These are phyloP conservation scores for Ganoderma meredithae DNA, from an alignment of 1,284 basidiomycete species.

Conservation along the genomic window DNA sequence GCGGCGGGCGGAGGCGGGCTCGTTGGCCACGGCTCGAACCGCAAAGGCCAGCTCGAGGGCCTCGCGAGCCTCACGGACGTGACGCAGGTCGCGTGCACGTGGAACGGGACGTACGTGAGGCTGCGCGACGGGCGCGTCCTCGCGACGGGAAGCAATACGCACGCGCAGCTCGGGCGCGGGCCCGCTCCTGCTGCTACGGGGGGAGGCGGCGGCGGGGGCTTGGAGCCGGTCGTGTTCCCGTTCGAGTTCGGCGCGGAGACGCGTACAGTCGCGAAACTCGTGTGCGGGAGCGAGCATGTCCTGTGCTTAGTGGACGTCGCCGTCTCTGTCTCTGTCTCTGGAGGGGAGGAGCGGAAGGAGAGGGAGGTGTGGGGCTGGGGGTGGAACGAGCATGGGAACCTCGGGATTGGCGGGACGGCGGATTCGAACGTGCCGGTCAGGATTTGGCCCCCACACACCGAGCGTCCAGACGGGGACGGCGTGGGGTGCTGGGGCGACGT, in stretches of 20 bases:
- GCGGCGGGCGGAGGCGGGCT: constrained; percentile 57
- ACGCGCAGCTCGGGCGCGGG: constrained; percentile 75
- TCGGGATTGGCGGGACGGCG: constrained; percentile 69
- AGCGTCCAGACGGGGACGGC: constrained; percentile 9
- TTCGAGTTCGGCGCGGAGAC: constrained; percentile 32
- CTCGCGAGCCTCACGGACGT: constrained; percentile 44
- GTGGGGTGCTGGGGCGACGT: constrained; percentile 12
- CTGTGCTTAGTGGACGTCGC: constrained; percentile 44
- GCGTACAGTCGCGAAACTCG: constrained; percentile 43
- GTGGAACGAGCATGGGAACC: constrained; percentile 96
- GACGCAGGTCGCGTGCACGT: constrained; percentile 68
- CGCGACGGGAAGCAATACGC: constrained; percentile 70
- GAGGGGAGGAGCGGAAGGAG: constrained; percentile 29
- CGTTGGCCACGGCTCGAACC: constrained; percentile 67
- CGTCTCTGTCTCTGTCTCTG: background rate
- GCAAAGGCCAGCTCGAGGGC: constrained; percentile 70
- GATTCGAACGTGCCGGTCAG: constrained; percentile 58
- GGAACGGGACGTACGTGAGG: constrained; percentile 82
- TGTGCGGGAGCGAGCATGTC: constrained; percentile 87
- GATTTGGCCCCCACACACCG: constrained; percentile 54
- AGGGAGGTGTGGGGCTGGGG: constrained; percentile 83
- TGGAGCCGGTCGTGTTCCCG: constrained; percentile 47
- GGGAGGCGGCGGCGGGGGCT: constrained; percentile 2
- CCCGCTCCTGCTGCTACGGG: constrained; percentile 2
- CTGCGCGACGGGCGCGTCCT: constrained; percentile 36